Evolutionary conservation across 2,329 filamentous ascomycete species (phyloP).

Genomic region (Sporothrix phasma): DNA sequence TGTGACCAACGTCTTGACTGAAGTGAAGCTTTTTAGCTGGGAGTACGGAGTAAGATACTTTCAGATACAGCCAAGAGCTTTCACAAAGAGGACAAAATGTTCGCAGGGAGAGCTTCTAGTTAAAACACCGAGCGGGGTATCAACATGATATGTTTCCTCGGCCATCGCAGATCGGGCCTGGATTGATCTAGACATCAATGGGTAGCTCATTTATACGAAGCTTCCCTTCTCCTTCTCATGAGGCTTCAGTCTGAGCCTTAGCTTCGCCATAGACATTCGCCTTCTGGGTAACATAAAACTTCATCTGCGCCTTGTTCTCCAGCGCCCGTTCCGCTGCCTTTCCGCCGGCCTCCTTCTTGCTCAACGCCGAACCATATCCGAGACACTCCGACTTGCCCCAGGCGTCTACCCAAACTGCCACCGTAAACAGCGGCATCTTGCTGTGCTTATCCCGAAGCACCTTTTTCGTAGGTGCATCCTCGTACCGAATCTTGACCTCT

Average conservation of each 20-base stretch:
- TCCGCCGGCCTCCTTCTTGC: constrained; percentile 59
- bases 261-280: constrained; percentile 25
- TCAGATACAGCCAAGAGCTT: no score
- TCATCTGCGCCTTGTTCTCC: constrained; percentile 55
- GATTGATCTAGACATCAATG: no score
- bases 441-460: constrained; percentile 41
- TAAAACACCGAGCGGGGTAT: not conserved
- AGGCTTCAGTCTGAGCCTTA: not conserved
- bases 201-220: no score
- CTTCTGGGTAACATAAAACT: constrained; percentile 40
- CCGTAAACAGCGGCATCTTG: constrained; percentile 48
- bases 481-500: constrained; percentile 52
- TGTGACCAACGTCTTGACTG: not conserved
- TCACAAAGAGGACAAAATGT: not conserved
- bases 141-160: not conserved
- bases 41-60: no score
- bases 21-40: not conserved
- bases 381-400: constrained; percentile 57
- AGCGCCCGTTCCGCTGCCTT: constrained; percentile 56
- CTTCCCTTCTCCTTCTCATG: not conserved
- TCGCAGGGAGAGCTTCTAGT: not conserved
- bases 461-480: constrained; percentile 42
- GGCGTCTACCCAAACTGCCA: constrained; percentile 56
- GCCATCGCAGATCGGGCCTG: not conserved
- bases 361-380: constrained; percentile 52